Evolutionary conservation across 371 early-diverging fungal species (phyloP), one percentile per base, ranked within the genome.

Genomic region (Amoeboaphelidium protococcarum): DNA sequence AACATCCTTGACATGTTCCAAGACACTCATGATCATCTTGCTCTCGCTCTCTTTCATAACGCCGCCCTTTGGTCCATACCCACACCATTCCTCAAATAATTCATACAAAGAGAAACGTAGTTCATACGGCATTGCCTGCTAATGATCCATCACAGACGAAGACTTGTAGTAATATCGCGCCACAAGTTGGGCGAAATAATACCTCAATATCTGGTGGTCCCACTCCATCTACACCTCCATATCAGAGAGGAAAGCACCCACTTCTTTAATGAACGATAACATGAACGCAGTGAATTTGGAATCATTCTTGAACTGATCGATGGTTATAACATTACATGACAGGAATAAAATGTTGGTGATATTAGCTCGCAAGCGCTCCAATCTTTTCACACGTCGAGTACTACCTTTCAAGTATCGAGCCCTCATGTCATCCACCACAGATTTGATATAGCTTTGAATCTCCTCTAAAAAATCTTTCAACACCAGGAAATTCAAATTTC

Each of bases 61-160:
- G n/a, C 61, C 63, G 0, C 78, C 66, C 37, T 67, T 65, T 27
- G 60, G 61, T 1, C 90, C 88, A 53, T 78, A 73, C 1, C 91
- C 82, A 58, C 88, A 82, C 94, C 94, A 94, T 42, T 76, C 69
- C 56, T 87, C 88, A 63, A 89, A 76, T 52, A 87, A 66, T 49
- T 69, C 67, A 60, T 84, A 90, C 22, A 87, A 47, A 4, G 67
- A 67, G 3, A 73, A 52, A 26, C 91, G 68, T 0, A 74, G 67
- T 45, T 85, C 82, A 57, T 81, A 80, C 0, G 85, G 71, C 0
- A 23, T 26, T 23, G 25, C 13, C 20, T 44, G 23, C 2, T 67
- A 22, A 26, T 51, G 25, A 10, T 49, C 41, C 46, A 54, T 40
- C 4, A 54, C 52, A 13, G 48, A 45, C 2, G 54, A 26, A 2